Evolutionary conservation across 2,329 filamentous ascomycete genomes (phyloP), one percentile per base, ranked within the genome.

Genomic region (Aspergillus pseudoviridinutans): DNA sequence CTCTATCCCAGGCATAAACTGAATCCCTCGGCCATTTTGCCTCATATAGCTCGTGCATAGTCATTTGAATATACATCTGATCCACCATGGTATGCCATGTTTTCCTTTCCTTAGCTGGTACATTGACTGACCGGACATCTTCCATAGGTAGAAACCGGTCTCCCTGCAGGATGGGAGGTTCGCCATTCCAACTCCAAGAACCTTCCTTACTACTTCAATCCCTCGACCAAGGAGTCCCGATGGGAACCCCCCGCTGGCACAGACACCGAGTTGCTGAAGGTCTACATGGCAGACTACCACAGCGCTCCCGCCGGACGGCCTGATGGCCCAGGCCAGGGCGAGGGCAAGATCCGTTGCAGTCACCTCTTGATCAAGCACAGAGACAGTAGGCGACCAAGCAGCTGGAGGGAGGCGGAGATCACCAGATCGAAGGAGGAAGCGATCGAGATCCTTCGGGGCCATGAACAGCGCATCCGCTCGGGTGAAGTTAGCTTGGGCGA

Each of bases 161-260:
- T 97, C 62, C 92, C 92, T 61, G 76, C 86, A 51, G 86, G 87
- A 75, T 97, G 93, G 92, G 94, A 97, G 80, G 91, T 99, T 72
- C 91, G 94, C 75, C 91, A 95, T 80, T 96, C 91, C 76, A 96
- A 97, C 81, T 96, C 91, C 77, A 97, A 97, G 82, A 96, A 96
- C 79, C 88, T 97, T 38, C 94, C 94, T 41, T 99, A 99, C 82
- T 99, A 97, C 82, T 97, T 97, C 88, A 95, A 97, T 78, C 81
- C 88, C 49, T 79, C 78, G 66, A 90, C 91, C 62, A 93, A 92
- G 75, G 87, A 91, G 73, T 97, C 94, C 62, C 86, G 91, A 78
- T 99, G 94, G 94, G 94, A 97, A 73, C 93, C 94, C 3, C 94
- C 94, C 8, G 75, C 84, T 49, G 90, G 88, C 63, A 94, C 92